Conservation (phyloP, 495 filamentous ascomycete species). For the Hypomontagnella submonticulosa region DNA sequence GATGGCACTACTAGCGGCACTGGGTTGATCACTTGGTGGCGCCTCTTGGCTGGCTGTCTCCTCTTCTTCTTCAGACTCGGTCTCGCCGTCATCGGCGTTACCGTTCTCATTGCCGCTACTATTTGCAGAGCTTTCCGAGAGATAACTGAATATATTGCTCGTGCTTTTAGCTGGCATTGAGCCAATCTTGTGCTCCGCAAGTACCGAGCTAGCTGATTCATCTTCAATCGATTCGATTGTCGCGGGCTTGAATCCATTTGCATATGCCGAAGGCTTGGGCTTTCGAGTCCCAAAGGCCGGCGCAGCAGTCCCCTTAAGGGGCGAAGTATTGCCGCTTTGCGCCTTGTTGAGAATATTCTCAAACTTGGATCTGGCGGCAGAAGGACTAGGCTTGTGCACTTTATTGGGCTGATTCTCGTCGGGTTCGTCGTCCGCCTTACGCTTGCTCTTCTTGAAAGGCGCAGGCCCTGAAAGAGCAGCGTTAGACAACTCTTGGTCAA, state of each 20-base stretch:
- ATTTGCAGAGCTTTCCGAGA: conserved; percentile 63
- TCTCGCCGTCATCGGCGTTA: conserved; percentile 60
- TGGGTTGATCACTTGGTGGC: conserved; percentile 48
- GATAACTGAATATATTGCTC: conserved; percentile 70
- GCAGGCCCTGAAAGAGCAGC: conserved; percentile 40
- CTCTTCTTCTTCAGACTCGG: conserved; percentile 57
- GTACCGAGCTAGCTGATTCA: conserved; percentile 26
- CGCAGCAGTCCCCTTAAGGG: conserved; percentile 32
- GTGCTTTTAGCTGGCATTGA: conserved; percentile 30
- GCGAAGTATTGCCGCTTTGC: conserved; percentile 29
- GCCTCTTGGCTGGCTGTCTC: conserved; percentile 55
- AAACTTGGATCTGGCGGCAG: conserved; percentile 58
- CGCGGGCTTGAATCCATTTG: conserved; percentile 26
- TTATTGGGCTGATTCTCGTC: conserved; percentile 69
- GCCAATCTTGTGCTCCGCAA: conserved; percentile 28
- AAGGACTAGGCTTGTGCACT: conserved; percentile 67
- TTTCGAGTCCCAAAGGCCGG: conserved; percentile 40
- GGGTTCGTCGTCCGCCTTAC: conserved; percentile 56
- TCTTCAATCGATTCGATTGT: conserved; percentile 15
- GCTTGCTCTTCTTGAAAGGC: conserved; percentile 55
- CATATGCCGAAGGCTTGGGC: conserved; percentile 35
- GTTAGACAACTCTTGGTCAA: conserved; percentile 41
- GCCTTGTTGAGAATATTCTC: conserved; percentile 58
- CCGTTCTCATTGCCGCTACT: conserved; percentile 57
- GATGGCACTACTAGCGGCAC: conserved; percentile 46